A percentile compares a stretch with the other conserved stretches of the same genome.
Conservation (phyloP, 768 basidiomycete species). For the Suillus hirtellus region DNA sequence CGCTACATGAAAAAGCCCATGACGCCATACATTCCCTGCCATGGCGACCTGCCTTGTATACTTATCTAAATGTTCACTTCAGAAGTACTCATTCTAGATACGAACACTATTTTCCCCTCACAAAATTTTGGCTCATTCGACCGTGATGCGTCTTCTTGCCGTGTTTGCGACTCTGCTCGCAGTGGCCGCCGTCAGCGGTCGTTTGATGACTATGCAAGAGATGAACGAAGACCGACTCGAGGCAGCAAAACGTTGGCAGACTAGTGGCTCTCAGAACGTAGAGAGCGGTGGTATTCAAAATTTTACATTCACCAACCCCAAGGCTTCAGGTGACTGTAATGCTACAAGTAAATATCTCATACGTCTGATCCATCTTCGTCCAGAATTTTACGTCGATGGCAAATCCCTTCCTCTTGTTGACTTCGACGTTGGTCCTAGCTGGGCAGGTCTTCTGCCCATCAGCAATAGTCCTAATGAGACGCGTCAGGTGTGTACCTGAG, state of each 20-base stretch:
- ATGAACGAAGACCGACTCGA: conserved; percentile 41
- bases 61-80: background rate
- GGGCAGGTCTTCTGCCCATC: conserved; percentile 74
- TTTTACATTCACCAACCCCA: background rate
- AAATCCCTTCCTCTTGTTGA: conserved; percentile 62
- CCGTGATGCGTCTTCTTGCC: background rate
- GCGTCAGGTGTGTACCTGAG: conserved; percentile 47
- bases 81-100: background rate
- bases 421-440: conserved; percentile 75
- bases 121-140: background rate
- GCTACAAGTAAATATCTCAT: background rate
- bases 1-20: background rate
- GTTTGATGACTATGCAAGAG: conserved; percentile 38
- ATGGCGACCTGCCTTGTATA: background rate
- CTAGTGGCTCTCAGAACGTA: background rate
- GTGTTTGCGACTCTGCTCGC: background rate
- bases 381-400: conserved; percentile 76
- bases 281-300: conserved; percentile 23
- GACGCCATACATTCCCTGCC: background rate
- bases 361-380: conserved; percentile 11
- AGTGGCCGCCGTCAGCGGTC: background rate
- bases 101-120: background rate
- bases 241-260: conserved; percentile 33
- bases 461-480: conserved; percentile 61
- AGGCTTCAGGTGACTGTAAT: background rate